Conservation (phyloP, 169 alveolate genomes). For the Plasmodium fragile region DNA sequence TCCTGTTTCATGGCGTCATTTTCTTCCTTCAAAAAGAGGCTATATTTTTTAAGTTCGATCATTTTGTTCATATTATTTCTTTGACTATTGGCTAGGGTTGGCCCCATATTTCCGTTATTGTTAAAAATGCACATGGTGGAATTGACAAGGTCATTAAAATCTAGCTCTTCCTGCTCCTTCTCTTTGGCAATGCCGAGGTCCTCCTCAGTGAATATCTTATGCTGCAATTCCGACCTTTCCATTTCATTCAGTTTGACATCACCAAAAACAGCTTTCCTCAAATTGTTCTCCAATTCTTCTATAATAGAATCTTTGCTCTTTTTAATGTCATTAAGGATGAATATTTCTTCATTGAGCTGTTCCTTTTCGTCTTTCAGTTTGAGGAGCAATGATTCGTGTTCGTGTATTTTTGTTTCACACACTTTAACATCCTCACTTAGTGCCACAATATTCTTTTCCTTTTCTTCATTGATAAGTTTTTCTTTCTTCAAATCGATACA, state of each 20-base stretch:
- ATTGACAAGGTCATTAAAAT: constrained; percentile 18
- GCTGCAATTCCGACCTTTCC: constrained; percentile 40
- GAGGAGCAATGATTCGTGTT: constrained; percentile 17
- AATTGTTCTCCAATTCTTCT: constrained; percentile 69
- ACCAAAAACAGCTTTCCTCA: constrained; percentile 76
- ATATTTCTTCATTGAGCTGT: constrained; percentile 54
- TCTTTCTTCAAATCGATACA: constrained; percentile 72
- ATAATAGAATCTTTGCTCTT: constrained; percentile 61
- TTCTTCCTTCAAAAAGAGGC: constrained; percentile 66
- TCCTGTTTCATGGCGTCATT: constrained; percentile 71
- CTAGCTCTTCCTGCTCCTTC: constrained; percentile 9
- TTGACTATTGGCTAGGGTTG: not conserved
- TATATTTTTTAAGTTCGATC: constrained; percentile 51
- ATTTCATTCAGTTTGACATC: constrained; percentile 54
- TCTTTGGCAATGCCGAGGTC: constrained; percentile 37
- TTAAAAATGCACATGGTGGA: constrained; percentile 58
- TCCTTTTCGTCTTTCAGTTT: constrained; percentile 71
- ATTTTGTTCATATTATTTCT: not conserved
- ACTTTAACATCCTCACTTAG: constrained; percentile 46
- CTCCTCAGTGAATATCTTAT: constrained; percentile 60
- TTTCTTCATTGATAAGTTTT: constrained; percentile 41
- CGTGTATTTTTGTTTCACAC: constrained; percentile 28
- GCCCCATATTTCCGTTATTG: not conserved
- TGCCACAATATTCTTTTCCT: constrained; percentile 35
- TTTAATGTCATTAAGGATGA: constrained; percentile 38